Percentiles rank a stretch among this genome's conserved stretches.
phyloP scores from a whole-genome alignment of 2,329 filamentous ascomycete genomes.

The Colletotrichum agaves region DNA sequence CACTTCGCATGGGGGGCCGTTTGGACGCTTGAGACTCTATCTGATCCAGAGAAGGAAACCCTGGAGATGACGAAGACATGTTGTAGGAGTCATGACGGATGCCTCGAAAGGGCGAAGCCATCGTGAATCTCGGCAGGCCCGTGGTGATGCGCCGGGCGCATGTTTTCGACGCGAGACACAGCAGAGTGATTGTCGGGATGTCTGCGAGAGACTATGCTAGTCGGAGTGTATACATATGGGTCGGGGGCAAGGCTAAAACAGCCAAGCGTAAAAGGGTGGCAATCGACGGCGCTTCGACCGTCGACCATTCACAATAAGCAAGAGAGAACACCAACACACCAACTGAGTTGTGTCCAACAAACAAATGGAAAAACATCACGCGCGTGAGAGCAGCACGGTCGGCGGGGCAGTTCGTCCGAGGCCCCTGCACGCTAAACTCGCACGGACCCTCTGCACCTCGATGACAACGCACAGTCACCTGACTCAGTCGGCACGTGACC shows the following conservation, averaged over 20 bases:
- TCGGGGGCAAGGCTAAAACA: background rate
- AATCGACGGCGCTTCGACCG: background rate
- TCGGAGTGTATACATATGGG: background rate
- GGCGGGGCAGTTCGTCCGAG: background rate
- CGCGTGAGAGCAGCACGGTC: background rate
- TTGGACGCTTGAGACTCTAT: slow-evolving; percentile 52
- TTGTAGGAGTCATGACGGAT: slow-evolving; percentile 43
- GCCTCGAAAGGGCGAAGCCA: slow-evolving; percentile 47
- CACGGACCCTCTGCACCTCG: slow-evolving; percentile 35
- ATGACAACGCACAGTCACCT: slow-evolving; percentile 50
- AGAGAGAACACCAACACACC: background rate
- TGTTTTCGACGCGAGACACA: slow-evolving; percentile 46
- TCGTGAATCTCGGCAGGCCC: slow-evolving; percentile 44
- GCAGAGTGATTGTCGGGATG: slow-evolving; percentile 42
- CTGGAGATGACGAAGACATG: slow-evolving; percentile 65
- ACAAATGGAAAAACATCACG: slow-evolving; percentile 10
- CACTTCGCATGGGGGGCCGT: slow-evolving; percentile 10
- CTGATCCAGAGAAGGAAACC: slow-evolving; percentile 63
- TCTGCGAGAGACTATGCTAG: background rate
- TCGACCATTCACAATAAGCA: too few relatives aligned
- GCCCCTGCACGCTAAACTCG: background rate
- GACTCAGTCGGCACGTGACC: slow-evolving; percentile 46
- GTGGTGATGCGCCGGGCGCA: slow-evolving; percentile 61
- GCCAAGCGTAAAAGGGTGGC: background rate
- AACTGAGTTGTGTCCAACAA: background rate